phyloP scores from a whole-genome alignment of 2,329 filamentous ascomycete genomes.

The Chaetomiaceae sp. region DNA sequence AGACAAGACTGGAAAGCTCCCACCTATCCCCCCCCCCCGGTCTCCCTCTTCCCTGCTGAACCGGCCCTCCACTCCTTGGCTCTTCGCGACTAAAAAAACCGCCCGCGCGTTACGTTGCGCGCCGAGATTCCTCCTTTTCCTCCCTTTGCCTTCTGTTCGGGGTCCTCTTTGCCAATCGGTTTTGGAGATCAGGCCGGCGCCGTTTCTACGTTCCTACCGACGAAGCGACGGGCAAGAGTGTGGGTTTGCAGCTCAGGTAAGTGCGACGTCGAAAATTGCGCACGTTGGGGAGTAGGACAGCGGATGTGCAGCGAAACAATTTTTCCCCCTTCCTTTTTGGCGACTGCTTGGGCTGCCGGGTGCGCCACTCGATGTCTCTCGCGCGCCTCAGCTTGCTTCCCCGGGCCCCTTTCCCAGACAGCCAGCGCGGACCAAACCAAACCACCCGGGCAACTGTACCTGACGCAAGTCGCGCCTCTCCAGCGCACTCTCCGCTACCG shows the following conservation, averaged over 20 bases:
- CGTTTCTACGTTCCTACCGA: no score
- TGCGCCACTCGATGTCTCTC: slow-evolving; percentile 17
- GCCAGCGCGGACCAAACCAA: neutral
- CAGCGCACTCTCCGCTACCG: slow-evolving; percentile 8
- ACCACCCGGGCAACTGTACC: slow-evolving; percentile 7
- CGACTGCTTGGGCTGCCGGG: no score
- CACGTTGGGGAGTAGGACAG: slow-evolving; percentile 15
- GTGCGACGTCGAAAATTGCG: slow-evolving; percentile 5
- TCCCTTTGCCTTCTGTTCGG: slow-evolving; percentile 12
- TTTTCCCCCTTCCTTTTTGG: slow-evolving; percentile 8
- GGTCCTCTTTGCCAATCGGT: slow-evolving; percentile 16
- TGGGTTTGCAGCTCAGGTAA: slow-evolving; percentile 13
- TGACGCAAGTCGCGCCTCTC: slow-evolving; percentile 11
- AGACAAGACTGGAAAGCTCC: no score
- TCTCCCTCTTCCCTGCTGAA: slow-evolving; percentile 21
- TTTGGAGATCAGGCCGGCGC: slow-evolving; percentile 11
- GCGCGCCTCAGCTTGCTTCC: slow-evolving; percentile 15
- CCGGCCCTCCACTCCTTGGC: slow-evolving; percentile 23
- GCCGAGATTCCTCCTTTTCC: slow-evolving; percentile 7
- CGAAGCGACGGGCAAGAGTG: slow-evolving; percentile 2
- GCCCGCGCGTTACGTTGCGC: slow-evolving; percentile 19
- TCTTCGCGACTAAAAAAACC: slow-evolving; percentile 21
- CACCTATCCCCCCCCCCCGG: slow-evolving; percentile 24
- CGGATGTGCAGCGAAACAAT: slow-evolving; percentile 1
- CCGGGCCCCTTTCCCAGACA: slow-evolving; percentile 6